A percentile compares a stretch with the other conserved stretches of the same genome.
Evolutionary conservation across 2,329 filamentous ascomycete species (phyloP).

Genomic region (Botryosphaeria agaves): DNA sequence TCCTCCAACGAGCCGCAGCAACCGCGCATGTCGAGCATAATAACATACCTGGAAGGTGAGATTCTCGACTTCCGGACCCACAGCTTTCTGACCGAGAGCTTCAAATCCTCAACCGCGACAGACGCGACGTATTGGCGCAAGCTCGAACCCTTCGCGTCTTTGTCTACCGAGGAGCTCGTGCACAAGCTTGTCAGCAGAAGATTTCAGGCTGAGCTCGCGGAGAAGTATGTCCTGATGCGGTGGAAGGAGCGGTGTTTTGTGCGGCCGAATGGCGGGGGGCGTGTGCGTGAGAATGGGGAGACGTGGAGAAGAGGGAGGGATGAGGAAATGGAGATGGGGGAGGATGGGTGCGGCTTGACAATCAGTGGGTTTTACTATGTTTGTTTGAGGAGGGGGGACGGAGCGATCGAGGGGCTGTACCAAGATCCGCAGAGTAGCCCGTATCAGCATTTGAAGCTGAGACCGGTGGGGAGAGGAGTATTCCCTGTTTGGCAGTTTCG

Average conservation of each 20-base stretch:
- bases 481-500: neutral
- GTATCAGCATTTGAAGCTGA: constrained; percentile 32
- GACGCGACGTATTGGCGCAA: constrained; percentile 32
- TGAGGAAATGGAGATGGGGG: constrained; percentile 5
- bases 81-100: constrained; percentile 31
- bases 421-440: constrained; percentile 36
- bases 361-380: constrained; percentile 39
- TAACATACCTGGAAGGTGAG: constrained; percentile 51
- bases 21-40: constrained; percentile 29
- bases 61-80: constrained; percentile 42
- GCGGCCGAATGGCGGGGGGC: constrained; percentile 5
- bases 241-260: constrained; percentile 38
- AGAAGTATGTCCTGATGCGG: constrained; percentile 37
- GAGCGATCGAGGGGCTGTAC: constrained; percentile 32
- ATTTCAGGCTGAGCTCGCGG: constrained; percentile 18
- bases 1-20: neutral
- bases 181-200: constrained; percentile 23
- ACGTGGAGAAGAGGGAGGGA: constrained; percentile 1
- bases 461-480: constrained; percentile 17
- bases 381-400: constrained; percentile 27
- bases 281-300: neutral
- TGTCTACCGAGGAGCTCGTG: constrained; percentile 19
- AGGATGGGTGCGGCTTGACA: constrained; percentile 27
- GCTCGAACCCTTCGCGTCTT: constrained; percentile 24
- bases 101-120: constrained; percentile 25